These are phyloP conservation scores for Leishmania major DNA, from an alignment of 208 protist species.

Conservation along the genomic window DNA sequence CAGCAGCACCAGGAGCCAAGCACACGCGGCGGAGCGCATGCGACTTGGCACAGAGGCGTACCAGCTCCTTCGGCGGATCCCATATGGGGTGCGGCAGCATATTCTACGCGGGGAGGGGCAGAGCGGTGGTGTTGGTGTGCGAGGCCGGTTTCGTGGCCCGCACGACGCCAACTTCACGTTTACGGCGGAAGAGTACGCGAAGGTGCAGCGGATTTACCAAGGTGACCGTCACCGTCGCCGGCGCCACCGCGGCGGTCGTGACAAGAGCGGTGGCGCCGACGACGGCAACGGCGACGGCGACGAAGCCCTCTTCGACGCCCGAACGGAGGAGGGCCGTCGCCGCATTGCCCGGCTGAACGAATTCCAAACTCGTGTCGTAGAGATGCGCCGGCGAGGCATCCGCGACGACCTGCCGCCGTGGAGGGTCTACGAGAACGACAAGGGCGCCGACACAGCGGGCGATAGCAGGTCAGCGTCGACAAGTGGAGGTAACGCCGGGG, in stretches of 20 bases:
- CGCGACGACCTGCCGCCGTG: constrained; percentile 33
- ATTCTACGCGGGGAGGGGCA: constrained; percentile 31
- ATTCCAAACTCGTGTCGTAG: constrained; percentile 5
- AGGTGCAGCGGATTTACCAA: constrained; percentile 51
- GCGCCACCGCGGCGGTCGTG: background rate
- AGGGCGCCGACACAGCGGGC: background rate
- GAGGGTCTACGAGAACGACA: constrained; percentile 8
- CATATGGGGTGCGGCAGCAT: constrained; percentile 36
- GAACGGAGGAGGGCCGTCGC: constrained; percentile 29
- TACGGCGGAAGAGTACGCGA: constrained; percentile 41
- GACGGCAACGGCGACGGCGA: background rate
- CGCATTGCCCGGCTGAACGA: constrained; percentile 12
- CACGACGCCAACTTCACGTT: constrained; percentile 23
- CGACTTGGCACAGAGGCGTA: constrained; percentile 61
- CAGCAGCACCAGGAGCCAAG: constrained; percentile 3
- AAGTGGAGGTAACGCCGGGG: background rate
- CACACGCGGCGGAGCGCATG: constrained; percentile 18
- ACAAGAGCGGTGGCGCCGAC: background rate
- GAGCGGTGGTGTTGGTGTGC: background rate
- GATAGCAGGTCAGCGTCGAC: background rate
- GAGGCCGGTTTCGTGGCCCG: background rate
- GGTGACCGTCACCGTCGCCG: constrained; percentile 19
- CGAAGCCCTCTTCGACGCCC: constrained; percentile 30
- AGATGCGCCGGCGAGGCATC: constrained; percentile 22
- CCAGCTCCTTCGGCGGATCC: constrained; percentile 44